Conservation (phyloP, 2,329 filamentous ascomycete species). For the Geosmithia morbida region DNA sequence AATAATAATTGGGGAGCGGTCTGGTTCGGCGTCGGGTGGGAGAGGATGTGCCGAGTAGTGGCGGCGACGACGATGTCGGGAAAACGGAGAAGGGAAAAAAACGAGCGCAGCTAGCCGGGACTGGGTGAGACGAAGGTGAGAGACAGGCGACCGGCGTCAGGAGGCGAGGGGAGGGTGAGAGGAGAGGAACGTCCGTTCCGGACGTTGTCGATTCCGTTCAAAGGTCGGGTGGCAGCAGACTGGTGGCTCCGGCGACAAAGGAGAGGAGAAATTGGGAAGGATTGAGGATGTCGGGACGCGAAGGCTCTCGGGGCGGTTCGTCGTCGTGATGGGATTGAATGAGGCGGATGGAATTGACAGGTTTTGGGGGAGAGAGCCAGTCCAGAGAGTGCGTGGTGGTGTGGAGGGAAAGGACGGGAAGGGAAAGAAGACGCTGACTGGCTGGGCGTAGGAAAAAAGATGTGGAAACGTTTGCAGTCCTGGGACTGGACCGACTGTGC, state of each 20-base stretch:
- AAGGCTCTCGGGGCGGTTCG: neutral
- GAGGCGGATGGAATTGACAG: neutral
- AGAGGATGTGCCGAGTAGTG: constrained; percentile 1
- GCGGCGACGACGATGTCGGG: neutral
- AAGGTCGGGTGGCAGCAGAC: no score
- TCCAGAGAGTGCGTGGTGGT: neutral
- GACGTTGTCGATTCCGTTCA: no score
- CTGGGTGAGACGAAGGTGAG: no score
- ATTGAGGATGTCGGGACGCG: neutral
- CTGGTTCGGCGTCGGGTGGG: neutral
- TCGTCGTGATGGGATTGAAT: neutral
- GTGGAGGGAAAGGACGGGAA: neutral
- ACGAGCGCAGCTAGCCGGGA: neutral
- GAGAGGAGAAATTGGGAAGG: no score
- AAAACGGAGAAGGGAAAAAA: neutral
- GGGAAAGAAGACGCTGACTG: neutral
- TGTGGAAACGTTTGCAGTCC: neutral
- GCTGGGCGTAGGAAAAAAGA: neutral
- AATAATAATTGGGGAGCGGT: constrained; percentile 4
- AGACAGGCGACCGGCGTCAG: no score
- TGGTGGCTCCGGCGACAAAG: no score
- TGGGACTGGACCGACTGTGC: no score
- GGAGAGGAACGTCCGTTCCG: no score
- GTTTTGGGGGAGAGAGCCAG: neutral
- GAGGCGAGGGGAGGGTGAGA: no score